Evolutionary conservation across 305 asterid genomes (phyloP), one percentile per base, ranked within the genome.

Genomic region (Coffea humblotiana): DNA sequence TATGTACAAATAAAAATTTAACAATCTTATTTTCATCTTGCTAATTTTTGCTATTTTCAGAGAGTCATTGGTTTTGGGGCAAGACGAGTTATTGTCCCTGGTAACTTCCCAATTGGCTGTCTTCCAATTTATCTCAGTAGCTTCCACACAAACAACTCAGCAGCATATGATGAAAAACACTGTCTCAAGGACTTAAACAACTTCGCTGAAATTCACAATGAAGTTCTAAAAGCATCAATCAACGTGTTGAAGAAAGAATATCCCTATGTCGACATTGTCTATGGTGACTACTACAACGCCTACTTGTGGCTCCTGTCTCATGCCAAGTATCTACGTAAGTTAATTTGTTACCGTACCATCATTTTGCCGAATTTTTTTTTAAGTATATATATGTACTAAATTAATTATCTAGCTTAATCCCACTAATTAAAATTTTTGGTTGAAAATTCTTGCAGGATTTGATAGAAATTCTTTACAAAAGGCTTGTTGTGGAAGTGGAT

Each of bases 401-500:
- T 40, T 3, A 40, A 3, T 40, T 40, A 40, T 3, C 43, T 40
- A 40, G 43, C 43, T 40, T 40, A 40, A 40, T 40, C 6, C 43
- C 43, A 40, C 43, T 3, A 40, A 3, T 40, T 40, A 40, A 32
- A 2, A 9, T 49, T 9, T 49, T 49, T 49, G 12, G 14, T 10
- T 49, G 14, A 9, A 12, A 49, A 49, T 32, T 43, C 48, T 12
- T 60, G 43, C 19, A 83, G 83, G 86, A 7, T 81, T 86, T 74
- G 84, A 80, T 21, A 40, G 40, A 3, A 77, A 75, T 4, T 74
- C 64, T 75, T 23, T 76, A 29, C 78, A 49, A 10, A 77, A 81
- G 29, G 77, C 86, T 25, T 88, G 88, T n/a, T 84, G 89, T 70
- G 91, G 89, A 49, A 47, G 25, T 25, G 89, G 85, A 40, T 40